A percentile compares a stretch with the other conserved stretches of the same genome.
phyloP scores from a whole-genome alignment of 73 alveolate species.

The Loxodes magnus region DNA sequence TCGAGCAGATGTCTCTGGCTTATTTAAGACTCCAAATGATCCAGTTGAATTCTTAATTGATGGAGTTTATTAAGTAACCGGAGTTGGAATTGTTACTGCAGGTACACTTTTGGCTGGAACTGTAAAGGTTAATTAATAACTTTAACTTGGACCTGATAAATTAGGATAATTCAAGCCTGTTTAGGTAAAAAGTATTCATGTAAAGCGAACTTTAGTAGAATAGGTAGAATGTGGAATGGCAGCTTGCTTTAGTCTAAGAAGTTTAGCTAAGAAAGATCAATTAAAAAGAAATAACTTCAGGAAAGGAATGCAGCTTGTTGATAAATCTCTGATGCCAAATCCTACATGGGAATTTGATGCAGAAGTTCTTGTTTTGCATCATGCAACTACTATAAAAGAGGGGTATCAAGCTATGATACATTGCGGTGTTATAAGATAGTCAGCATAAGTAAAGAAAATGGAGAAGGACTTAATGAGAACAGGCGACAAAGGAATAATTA shows the following conservation, averaged over 20 bases:
- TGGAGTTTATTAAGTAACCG: constrained; percentile 66
- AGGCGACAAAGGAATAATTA: constrained; percentile 78
- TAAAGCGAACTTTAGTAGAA: constrained; percentile 62
- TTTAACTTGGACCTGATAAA: constrained; percentile 74
- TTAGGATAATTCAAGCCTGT: constrained; percentile 67
- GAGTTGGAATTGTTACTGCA: constrained; percentile 82
- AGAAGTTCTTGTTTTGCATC: constrained; percentile 91
- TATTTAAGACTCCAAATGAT: constrained; percentile 51
- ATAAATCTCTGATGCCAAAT: constrained; percentile 40
- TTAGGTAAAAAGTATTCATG: constrained; percentile 68
- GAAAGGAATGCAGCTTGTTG: constrained; percentile 87
- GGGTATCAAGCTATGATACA: constrained; percentile 79
- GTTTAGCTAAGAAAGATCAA: constrained; percentile 70
- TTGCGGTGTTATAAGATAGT: constrained; percentile 83
- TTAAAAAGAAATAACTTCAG: constrained; percentile 69
- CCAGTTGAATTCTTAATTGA: constrained; percentile 79
- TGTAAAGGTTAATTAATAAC: constrained; percentile 39
- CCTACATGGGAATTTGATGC: constrained; percentile 80
- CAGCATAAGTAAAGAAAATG: constrained; percentile 71
- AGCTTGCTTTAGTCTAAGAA: constrained; percentile 77
- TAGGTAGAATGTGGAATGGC: constrained; percentile 72
- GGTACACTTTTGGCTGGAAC: constrained; percentile 79
- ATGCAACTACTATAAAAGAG: constrained; percentile 85
- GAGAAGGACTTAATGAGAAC: constrained; percentile 66
- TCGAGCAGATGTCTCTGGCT: constrained; percentile 36